Base-by-base conservation (phyloP, 2,329 filamentous ascomycete genomes). In the Aureobasidium melanogenum region DNA sequence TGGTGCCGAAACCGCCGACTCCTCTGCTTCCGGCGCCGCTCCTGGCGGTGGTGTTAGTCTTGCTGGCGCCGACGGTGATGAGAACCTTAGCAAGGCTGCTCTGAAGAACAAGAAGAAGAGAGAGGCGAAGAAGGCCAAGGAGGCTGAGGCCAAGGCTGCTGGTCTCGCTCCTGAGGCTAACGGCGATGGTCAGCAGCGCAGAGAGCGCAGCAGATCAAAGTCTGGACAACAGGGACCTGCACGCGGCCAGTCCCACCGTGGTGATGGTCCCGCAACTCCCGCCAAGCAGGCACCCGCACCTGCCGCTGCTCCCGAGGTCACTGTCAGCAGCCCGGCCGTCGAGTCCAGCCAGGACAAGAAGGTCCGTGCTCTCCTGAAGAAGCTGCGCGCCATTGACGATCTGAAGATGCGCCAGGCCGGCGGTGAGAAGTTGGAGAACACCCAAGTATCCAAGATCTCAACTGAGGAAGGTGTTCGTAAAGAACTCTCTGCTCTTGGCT, bases 31-130 rank as follows among this genome's bases (percentile, higher is more conserved):
- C n/a, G 85, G 87, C 65, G 86, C 88, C 47, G 83, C 83, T 57
- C 84, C 87, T 50, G 84, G 84, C 58, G 84, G 84, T 24, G 85
- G 84, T 46, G 84, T 86, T 44, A 83, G 82, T 64, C 80, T 89
- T 48, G 84, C 88, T 15, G 82, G 77, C 65, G 82, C 77, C 65
- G 74, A 87, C 75, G 54, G 54, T 46, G 88, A 91, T 63, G 89
- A 89, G 67, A 86, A 83, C 67, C 74, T 94, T 64, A 92, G 89
- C 64, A 95, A 94, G 78, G 85, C 88, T 59, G 91, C 89, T 14
- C 79, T 90, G 68, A 97, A 97, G 83, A 97, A 97, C 78, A 97
- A 97, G 84, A 97, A 97, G 84, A 97, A 97, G 84, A 85, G 94
- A 48, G 87, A 89, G 67, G 89, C 89, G 67, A 97, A 95, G 82